phyloP scores from a whole-genome alignment of 768 basidiomycete genomes.

The Pilatotrama ljubarskyi region DNA sequence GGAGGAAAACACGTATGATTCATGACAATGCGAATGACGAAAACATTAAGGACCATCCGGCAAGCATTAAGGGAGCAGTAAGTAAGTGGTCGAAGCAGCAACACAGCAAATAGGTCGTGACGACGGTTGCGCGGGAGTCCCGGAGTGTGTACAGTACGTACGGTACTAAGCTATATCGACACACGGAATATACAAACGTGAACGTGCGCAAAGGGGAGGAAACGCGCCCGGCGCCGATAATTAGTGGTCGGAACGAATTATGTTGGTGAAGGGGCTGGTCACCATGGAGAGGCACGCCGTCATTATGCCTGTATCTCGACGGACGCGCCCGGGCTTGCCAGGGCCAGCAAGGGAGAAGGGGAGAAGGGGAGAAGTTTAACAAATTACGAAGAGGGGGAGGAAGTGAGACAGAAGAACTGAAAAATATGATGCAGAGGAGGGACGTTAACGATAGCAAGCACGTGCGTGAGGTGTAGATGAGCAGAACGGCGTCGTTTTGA shows the following conservation, averaged over 20 bases:
- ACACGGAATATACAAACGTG: constrained; percentile 12
- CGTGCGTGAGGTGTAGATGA: constrained; percentile 2
- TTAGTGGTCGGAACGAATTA: not conserved
- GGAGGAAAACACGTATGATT: constrained; percentile 4
- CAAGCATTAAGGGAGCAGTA: constrained; percentile 1
- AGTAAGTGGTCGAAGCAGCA: not conserved
- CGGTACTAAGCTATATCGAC: constrained; percentile 6
- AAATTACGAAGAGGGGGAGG: not conserved
- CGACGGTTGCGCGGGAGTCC: not conserved
- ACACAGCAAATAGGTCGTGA: not conserved
- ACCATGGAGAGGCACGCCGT: not conserved
- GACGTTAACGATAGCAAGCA: constrained; percentile 20
- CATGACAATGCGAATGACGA: not conserved
- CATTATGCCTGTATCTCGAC: not conserved
- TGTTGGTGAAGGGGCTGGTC: not conserved
- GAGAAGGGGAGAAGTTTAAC: not conserved
- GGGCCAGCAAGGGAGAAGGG: not conserved
- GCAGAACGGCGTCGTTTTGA: constrained; percentile 19
- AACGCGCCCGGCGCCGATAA: constrained; percentile 13
- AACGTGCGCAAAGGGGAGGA: not conserved
- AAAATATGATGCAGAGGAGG: constrained; percentile 6
- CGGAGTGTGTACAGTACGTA: constrained; percentile 3
- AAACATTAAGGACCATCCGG: constrained; percentile 2
- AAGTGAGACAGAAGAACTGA: not conserved
- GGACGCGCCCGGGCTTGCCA: constrained; percentile 2